Percentiles rank a stretch among this genome's conserved stretches.
phyloP scores from a whole-genome alignment of 306 rosid species.

The Lathyrus sativus region DNA sequence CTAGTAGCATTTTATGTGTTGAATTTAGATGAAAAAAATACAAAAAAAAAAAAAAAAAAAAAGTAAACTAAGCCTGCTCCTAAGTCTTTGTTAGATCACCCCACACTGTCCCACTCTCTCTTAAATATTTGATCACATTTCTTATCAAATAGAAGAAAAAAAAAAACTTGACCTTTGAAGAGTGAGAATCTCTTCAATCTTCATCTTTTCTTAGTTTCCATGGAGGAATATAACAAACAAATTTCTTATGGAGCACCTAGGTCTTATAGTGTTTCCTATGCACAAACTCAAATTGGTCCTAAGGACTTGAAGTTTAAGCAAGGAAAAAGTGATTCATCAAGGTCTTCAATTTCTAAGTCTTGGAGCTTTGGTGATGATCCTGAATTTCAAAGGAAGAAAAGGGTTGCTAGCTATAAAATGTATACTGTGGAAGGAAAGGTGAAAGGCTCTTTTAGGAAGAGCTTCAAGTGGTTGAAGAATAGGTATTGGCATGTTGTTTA shows the following conservation, averaged over 20 bases:
- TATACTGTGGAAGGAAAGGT: conserved; percentile 74
- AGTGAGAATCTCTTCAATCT: conserved; percentile 5
- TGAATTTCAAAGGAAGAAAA: conserved; percentile 82
- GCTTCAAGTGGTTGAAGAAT: conserved; percentile 81
- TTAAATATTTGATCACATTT: conserved; percentile 5
- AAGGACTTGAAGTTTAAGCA: conserved; percentile 59
- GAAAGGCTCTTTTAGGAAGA: conserved; percentile 72
- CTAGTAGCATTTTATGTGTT: too few relatives aligned
- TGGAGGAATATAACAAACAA: conserved; percentile 61
- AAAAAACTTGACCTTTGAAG: conserved; percentile 1
- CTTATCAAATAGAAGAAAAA: neutral
- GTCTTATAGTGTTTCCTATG: conserved; percentile 54
- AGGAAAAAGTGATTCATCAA: conserved; percentile 44
- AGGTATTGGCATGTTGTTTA: conserved; percentile 62
- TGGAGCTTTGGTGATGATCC: conserved; percentile 57
- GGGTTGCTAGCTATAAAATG: conserved; percentile 78
- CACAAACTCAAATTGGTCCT: conserved; percentile 48
- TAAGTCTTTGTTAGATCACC: conserved; percentile 34
- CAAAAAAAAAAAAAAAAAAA: neutral
- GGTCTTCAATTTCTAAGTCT: conserved; percentile 48
- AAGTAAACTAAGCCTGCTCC: conserved; percentile 20
- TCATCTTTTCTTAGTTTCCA: conserved; percentile 23
- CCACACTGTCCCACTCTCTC: conserved; percentile 10
- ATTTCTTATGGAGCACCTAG: conserved; percentile 45
- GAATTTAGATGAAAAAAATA: neutral